Evolutionary conservation across 164 flowering plant species (phyloP).

Genomic region (Chimonanthus praecox): DNA sequence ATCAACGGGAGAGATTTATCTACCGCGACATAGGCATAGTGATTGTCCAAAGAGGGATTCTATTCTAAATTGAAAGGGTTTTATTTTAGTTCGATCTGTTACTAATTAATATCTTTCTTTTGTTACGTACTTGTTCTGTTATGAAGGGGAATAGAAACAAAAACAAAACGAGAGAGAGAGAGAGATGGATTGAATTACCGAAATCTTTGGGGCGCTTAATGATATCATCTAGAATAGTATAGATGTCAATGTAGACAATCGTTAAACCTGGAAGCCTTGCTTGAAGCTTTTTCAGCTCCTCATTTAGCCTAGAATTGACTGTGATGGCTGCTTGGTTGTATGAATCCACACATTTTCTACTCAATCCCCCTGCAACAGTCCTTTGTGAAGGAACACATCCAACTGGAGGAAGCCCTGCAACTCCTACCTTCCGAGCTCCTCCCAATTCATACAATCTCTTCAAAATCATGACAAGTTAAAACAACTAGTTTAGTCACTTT

Average conservation of each 20-base stretch:
- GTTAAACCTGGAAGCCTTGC: neutral
- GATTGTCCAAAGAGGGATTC: too few species aligned
- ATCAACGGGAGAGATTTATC: too few species aligned
- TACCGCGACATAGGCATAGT: too few species aligned
- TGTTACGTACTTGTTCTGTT: neutral
- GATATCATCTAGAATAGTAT: slow-evolving; percentile 27
- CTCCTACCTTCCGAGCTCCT: slow-evolving; percentile 35
- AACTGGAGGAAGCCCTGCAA: slow-evolving; percentile 30
- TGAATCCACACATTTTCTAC: slow-evolving; percentile 21
- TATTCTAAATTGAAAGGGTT: too few species aligned
- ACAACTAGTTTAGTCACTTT: too few species aligned
- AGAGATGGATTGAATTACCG: slow-evolving; percentile 11
- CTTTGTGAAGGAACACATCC: slow-evolving; percentile 43
- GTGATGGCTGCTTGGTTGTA: slow-evolving; percentile 22
- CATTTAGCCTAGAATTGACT: slow-evolving; percentile 26
- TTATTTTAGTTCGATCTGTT: too few species aligned
- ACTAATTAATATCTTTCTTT: too few species aligned
- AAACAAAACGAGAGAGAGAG: neutral
- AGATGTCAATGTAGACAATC: slow-evolving; percentile 25
- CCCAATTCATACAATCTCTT: slow-evolving; percentile 31
- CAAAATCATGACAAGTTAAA: neutral
- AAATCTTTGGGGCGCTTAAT: slow-evolving; percentile 19
- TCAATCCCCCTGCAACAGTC: slow-evolving; percentile 33
- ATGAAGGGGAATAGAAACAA: neutral
- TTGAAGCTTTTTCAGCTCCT: slow-evolving; percentile 9